Evolutionary conservation across 495 filamentous ascomycete genomes (phyloP).

Genomic region (Podospora sp.): DNA sequence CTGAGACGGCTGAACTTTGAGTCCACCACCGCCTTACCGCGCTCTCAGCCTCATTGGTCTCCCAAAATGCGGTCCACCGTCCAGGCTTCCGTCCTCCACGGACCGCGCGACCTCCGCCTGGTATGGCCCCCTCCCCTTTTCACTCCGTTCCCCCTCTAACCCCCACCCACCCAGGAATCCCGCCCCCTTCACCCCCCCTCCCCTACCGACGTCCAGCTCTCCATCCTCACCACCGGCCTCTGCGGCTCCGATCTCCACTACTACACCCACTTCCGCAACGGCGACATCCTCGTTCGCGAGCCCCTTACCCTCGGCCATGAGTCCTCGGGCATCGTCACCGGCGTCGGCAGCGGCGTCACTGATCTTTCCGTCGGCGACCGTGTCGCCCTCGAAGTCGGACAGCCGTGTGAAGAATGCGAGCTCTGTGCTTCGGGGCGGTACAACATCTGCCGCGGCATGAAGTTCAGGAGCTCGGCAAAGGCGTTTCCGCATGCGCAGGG

Average conservation of each 20-base stretch:
- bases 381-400: constrained; percentile 82
- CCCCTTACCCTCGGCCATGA: constrained; percentile 67
- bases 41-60: neutral
- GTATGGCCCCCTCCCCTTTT: constrained; percentile 45
- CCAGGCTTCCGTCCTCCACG: constrained; percentile 69
- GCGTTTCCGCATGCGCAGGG: constrained; percentile 78
- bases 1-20: neutral
- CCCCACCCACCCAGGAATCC: constrained; percentile 43
- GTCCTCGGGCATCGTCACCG: constrained; percentile 63
- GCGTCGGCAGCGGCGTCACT: constrained; percentile 52
- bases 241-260: constrained; percentile 74
- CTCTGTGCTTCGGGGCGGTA: constrained; percentile 71
- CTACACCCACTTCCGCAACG: constrained; percentile 67
- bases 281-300: constrained; percentile 64
- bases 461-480: constrained; percentile 79
- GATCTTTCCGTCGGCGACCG: constrained; percentile 62
- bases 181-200: constrained; percentile 45
- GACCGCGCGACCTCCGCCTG: constrained; percentile 66
- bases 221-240: constrained; percentile 61
- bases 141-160: neutral
- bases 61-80: neutral
- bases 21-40: neutral
- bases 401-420: constrained; percentile 72
- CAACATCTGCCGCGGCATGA: constrained; percentile 82
- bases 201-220: constrained; percentile 59